Evolutionary conservation across 495 filamentous ascomycete genomes (phyloP), one percentile per base, ranked within the genome.

Genomic region (Penicillium chermesinum): DNA sequence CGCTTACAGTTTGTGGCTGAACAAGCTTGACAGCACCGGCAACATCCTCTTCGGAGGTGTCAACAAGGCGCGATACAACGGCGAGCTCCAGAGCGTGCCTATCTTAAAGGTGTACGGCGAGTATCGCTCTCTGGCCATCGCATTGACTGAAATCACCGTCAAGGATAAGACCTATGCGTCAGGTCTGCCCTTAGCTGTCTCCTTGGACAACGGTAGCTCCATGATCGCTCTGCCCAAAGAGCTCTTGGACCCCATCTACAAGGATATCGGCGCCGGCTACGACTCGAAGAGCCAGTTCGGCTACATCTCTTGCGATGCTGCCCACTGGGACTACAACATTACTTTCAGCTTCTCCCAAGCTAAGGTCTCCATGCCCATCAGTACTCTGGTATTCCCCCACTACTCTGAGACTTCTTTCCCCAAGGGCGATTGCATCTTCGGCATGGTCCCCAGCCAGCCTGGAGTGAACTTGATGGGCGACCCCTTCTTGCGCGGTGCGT

Each of bases 31-130:
- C 46, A 71, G 70, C 54, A 83, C 74, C n/a, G 90, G 90, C 21
- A 82, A 75, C 54, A 84, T 96, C 48, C 75, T 96, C 12, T 96
- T 96, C 56, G 90, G 90, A 18, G 90, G 89, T 42, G 79, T 96
- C 49, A 85, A 96, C 70, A 84, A 80, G 8, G 83, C 75, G 10
- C 84, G 87, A 58, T 95, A 84, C 70, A 58, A 57, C 0, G 87
- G 86, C 27, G 55, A 69, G 2, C 80, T 96, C 2, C 65, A 74
- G 30, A 88, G 83, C 9, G 71, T 95, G 0, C 88, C 89, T 7
- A 75, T 95, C 52, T 74, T 86, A 44, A 62, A 60, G 7, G 44
- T 32, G 39, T 51, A 55, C 17, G 74, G 73, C 32, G 49, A 71
- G 35, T 85, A 77, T 53, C 71, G 75, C 36, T 85, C 91, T 46